A percentile compares a stretch with the other conserved stretches of the same genome.
These are phyloP conservation scores for Asterella californica DNA, from an alignment of 225 moss, liverwort and hornwort species.

Conservation along the genomic window DNA sequence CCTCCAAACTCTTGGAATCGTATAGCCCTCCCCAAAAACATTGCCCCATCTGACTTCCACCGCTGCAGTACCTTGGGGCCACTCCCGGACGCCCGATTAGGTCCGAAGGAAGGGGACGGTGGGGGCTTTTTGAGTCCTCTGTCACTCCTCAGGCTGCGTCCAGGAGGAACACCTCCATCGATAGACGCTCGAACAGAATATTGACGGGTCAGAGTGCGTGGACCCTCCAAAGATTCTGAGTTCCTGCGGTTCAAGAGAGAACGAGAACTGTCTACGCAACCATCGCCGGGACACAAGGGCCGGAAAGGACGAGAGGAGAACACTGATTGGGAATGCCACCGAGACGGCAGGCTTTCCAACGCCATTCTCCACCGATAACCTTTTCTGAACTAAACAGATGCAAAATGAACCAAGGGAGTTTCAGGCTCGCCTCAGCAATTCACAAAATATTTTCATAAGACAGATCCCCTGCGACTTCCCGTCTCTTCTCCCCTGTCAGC, in stretches of 20 bases:
- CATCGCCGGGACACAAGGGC: conserved; percentile 20
- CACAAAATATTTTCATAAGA: conserved; percentile 3
- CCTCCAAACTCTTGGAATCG: conserved; percentile 24
- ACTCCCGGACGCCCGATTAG: conserved; percentile 10
- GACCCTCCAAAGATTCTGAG: conserved; percentile 14
- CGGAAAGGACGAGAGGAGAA: conserved; percentile 20
- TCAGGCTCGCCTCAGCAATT: background rate
- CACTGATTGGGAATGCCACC: conserved; percentile 20
- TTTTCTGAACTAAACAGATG: background rate
- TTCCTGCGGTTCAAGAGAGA: conserved; percentile 7
- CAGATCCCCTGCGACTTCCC: background rate
- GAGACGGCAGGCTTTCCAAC: conserved; percentile 31
- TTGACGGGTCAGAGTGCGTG: background rate
- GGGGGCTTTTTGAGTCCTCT: background rate
- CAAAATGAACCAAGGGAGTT: background rate
- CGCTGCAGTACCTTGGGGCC: conserved; percentile 3
- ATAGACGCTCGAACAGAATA: background rate
- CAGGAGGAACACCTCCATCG: background rate
- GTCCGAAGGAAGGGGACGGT: conserved; percentile 1
- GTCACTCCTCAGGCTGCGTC: conserved; percentile 7
- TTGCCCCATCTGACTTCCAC: conserved; percentile 22
- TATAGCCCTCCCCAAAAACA: conserved; percentile 8
- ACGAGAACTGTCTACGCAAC: conserved; percentile 1
- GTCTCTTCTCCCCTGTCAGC: background rate
- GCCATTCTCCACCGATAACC: conserved; percentile 29